Evolutionary conservation across 2,329 filamentous ascomycete genomes (phyloP), one percentile per base, ranked within the genome.

Genomic region (Ophiostoma montium): DNA sequence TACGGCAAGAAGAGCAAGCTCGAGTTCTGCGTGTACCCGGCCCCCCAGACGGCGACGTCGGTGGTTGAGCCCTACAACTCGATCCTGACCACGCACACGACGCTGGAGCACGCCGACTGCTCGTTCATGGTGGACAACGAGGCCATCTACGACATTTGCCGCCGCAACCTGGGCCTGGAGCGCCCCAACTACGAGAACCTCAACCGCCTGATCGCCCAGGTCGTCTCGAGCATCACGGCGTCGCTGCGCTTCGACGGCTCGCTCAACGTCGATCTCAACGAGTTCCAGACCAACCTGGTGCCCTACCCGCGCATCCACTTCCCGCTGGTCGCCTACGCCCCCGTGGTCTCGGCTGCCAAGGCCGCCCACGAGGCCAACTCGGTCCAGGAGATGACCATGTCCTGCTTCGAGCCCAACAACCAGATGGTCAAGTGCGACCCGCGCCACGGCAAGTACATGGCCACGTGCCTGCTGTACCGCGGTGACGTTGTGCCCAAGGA

Each of bases 1-100:
- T 98, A 95, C 66, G 90, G 92, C 76, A 98, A 98, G 84, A 98
- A 98, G 84, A 94, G 86, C 80, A 98, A 98, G 83, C 80, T 98
- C 57, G 92, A 98, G 72, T 98, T 98, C 78, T 95, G 88, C 64
- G 89, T 98, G 64, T 98, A 98, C 76, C 92, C 92, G 63, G 89
- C 92, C 59, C 92, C 92, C 53, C 89, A 95, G 75, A 92, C 92
- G 59, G 87, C 90, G 60, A 95, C 90, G 62, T 94, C 92, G 41
- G 90, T 98, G 54, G 92, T 98, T 57, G 92, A 98, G 81, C 92
- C 92, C 53, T 98, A 98, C 82, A 98, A 98, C 81, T 95, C 92
- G 47, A 95, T 96, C 66, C 82, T 98, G 59, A 95, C 92, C 61
- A 96, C 92, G 56, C 92, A 98, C 80, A 96, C 89, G 65, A 96